phyloP scores from a whole-genome alignment of 192 early-diverging fungal species.

The Ambispora gerdemannii region DNA sequence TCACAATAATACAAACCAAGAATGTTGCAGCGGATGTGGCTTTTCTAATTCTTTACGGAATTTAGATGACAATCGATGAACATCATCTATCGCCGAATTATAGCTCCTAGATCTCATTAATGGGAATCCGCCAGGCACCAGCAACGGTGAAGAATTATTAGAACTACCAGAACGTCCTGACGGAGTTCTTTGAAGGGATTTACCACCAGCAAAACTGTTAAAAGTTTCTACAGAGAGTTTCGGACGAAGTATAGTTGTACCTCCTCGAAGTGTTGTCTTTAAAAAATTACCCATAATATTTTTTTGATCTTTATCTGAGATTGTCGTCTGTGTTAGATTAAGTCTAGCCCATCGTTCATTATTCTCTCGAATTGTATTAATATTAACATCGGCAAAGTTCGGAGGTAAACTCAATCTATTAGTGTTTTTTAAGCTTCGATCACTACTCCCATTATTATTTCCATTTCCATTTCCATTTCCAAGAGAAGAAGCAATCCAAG shows the following conservation, averaged over 20 bases:
- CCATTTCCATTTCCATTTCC: too few relatives aligned
- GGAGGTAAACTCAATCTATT: conserved; percentile 25
- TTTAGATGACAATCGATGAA: neutral
- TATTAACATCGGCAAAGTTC: conserved; percentile 11
- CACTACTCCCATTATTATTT: too few relatives aligned
- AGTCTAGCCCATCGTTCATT: conserved; percentile 28
- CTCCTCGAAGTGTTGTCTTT: neutral
- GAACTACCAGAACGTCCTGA: neutral
- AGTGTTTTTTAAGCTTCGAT: conserved; percentile 6
- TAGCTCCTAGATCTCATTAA: conserved; percentile 22
- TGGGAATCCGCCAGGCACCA: conserved; percentile 19
- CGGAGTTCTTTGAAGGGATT: conserved; percentile 21
- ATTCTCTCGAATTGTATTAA: conserved; percentile 16
- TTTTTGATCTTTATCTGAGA: neutral
- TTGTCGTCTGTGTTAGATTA: conserved; percentile 9
- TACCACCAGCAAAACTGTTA: neutral
- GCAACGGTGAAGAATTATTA: neutral
- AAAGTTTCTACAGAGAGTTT: conserved; percentile 16
- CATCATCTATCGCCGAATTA: conserved; percentile 24
- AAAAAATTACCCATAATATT: conserved; percentile 25
- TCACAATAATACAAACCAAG: conserved; percentile 34
- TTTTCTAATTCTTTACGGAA: conserved; percentile 23
- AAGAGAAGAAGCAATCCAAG: conserved; percentile 9
- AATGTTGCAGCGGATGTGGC: conserved; percentile 40
- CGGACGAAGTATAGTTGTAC: neutral